A percentile compares a stretch with the other conserved stretches of the same genome.
Evolutionary conservation across 495 filamentous ascomycete genomes (phyloP).

Genomic region (Lasiosphaeria hispida): DNA sequence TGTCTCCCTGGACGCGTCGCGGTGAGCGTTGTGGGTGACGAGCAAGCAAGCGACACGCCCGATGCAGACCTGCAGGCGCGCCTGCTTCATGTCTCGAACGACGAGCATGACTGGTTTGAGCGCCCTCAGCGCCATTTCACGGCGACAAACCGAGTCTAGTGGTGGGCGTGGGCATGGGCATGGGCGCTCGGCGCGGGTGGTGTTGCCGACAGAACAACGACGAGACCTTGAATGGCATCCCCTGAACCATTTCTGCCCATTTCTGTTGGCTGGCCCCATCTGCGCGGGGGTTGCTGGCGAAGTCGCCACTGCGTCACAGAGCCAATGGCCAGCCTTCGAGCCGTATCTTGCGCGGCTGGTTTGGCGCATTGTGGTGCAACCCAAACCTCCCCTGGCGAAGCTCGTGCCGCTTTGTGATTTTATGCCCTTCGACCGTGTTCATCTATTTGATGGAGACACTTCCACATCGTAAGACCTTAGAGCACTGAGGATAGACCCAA

Average conservation of each 20-base stretch:
- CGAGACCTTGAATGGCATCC: no score
- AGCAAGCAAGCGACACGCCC: not conserved
- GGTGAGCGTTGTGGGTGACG: not conserved
- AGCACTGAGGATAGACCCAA: not conserved
- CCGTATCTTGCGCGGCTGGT: not conserved
- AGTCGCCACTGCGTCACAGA: not conserved
- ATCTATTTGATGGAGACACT: conserved; percentile 10
- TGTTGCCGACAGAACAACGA: no score
- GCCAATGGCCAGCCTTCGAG: not conserved
- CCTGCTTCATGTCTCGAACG: conserved; percentile 1
- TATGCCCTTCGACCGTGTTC: conserved; percentile 11
- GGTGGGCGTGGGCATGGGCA: not conserved
- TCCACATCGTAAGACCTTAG: not conserved
- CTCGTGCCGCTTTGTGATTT: conserved; percentile 4
- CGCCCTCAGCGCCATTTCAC: not conserved
- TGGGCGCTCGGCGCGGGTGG: no score
- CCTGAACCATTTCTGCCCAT: no score
- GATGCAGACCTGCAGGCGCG: not conserved
- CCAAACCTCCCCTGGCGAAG: not conserved
- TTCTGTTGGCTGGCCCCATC: not conserved
- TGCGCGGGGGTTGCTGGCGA: not conserved
- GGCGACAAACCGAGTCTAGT: not conserved
- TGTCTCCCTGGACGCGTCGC: no score
- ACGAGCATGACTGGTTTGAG: not conserved
- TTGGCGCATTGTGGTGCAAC: conserved; percentile 6